These are phyloP conservation scores for Lasiodiplodia theobromae DNA, from an alignment of 2,329 filamentous ascomycete species.

Conservation along the genomic window DNA sequence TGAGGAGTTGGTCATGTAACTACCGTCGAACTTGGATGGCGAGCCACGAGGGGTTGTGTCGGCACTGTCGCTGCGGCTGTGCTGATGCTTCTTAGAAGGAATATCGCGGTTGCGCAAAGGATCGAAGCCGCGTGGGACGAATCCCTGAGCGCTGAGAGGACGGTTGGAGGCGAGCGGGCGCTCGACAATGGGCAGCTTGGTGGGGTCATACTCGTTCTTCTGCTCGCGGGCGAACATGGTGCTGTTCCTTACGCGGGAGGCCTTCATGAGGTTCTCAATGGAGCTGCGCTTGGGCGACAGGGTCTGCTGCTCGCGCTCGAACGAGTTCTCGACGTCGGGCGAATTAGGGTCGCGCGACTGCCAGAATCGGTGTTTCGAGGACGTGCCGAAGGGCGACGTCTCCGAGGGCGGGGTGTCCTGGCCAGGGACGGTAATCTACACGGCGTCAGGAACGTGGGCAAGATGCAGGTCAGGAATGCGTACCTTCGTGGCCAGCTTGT, in stretches of 20 bases:
- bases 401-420: constrained; percentile 85
- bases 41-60: constrained; percentile 65
- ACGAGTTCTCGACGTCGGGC: constrained; percentile 73
- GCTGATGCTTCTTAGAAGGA: constrained; percentile 39
- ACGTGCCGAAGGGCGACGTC: constrained; percentile 72
- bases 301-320: constrained; percentile 66
- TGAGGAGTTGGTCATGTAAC: constrained; percentile 35
- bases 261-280: constrained; percentile 93
- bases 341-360: constrained; percentile 72
- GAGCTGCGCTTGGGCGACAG: constrained; percentile 82
- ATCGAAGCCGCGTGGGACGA: constrained; percentile 64
- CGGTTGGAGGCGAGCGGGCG: constrained; percentile 74
- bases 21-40: constrained; percentile 68
- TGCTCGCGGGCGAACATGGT: constrained; percentile 94
- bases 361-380: constrained; percentile 91
- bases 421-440: constrained; percentile 71
- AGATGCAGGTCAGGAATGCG: constrained; percentile 33
- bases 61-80: constrained; percentile 63
- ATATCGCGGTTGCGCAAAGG: constrained; percentile 47
- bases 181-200: constrained; percentile 77
- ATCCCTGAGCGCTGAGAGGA: constrained; percentile 68
- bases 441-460: constrained; percentile 36
- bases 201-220: constrained; percentile 90
- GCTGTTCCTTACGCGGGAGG: constrained; percentile 96
- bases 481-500: constrained; percentile 79